Evolutionary conservation across 1,284 basidiomycete species (phyloP), one percentile per base, ranked within the genome.

Genomic region (Rugosomyces carneus): DNA sequence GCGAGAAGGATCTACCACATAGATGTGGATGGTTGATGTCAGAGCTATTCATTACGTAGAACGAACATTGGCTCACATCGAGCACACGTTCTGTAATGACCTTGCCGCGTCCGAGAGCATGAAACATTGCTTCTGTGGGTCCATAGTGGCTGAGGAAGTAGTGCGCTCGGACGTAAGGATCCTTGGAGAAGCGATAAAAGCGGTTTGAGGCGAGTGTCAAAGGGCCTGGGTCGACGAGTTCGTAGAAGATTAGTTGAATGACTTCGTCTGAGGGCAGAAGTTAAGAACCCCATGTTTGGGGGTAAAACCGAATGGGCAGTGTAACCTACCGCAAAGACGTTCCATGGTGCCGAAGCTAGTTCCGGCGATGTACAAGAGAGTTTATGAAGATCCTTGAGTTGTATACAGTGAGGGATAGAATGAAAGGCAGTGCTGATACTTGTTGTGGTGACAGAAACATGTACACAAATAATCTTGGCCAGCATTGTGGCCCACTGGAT

Each of bases 71-170:
- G 72, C 81, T 60, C 59, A 87, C 85, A 67, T 87, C 79, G 57
- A 87, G 73, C 50, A 84, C 81, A 41, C 72, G 69, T 51, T 80
- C 75, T 37, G 68, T 80, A 37, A 87, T 59, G 24, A 87, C 66
- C 59, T 72, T 81, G 18, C 82, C 82, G 51, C 81, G 71, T 18
- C 80, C 79, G 45, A 88, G 62, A 16, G 84, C 84, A 69, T 77
- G 77, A 58, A 76, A 88, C 54, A 87, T 65, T 37, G 85, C 84
- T 56, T 87, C 75, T 45, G 75, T 71, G 42, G 67, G 68, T 18
- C 85, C 84, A 64, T 84, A 78, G 52, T 84, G 81, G 51, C 71
- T 65, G 55, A 88, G 72, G 62, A 88, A 88, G 62, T 87, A 88
- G 55, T 75, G 75, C 9, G 84, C 81, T 51, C 84, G 75, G 54